phyloP scores from a whole-genome alignment of 495 filamentous ascomycete species.

The Aspergillus bertholletiae region DNA sequence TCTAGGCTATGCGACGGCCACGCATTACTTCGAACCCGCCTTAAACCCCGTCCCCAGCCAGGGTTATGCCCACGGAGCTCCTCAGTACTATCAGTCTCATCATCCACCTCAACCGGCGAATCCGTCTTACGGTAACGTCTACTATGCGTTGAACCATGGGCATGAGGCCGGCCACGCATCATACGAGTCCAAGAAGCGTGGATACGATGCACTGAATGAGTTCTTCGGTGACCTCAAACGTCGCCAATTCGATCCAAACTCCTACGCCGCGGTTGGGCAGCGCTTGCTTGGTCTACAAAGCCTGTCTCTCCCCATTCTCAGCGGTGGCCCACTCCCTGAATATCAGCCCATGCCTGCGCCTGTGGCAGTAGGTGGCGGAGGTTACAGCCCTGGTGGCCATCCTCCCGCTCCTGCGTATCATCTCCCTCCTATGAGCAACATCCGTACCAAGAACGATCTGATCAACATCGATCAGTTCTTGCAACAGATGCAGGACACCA shows the following conservation, averaged over 20 bases:
- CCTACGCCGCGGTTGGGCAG: conserved; percentile 77
- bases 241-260: conserved; percentile 78
- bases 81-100: conserved; percentile 60
- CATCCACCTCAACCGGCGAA: conserved; percentile 45
- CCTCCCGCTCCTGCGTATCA: conserved; percentile 58
- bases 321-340: conserved; percentile 57
- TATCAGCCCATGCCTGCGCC: conserved; percentile 58
- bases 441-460: conserved; percentile 89
- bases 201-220: conserved; percentile 83
- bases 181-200: conserved; percentile 72
- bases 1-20: conserved; percentile 35
- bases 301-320: conserved; percentile 64
- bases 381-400: conserved; percentile 44
- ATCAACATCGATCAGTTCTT: conserved; percentile 89
- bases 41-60: conserved; percentile 37
- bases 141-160: conserved; percentile 61
- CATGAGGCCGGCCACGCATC: conserved; percentile 41
- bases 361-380: conserved; percentile 52
- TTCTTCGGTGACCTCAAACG: conserved; percentile 92
- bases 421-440: conserved; percentile 78
- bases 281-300: conserved; percentile 71
- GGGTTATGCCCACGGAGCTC: conserved; percentile 44
- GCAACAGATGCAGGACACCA: conserved; percentile 89
- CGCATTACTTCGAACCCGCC: conserved; percentile 44
- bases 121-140: conserved; percentile 66